Evolutionary conservation across 1,139 yeast species (phyloP), one percentile per base, ranked within the genome.

Genomic region (Magnusiomyces paraingens): DNA sequence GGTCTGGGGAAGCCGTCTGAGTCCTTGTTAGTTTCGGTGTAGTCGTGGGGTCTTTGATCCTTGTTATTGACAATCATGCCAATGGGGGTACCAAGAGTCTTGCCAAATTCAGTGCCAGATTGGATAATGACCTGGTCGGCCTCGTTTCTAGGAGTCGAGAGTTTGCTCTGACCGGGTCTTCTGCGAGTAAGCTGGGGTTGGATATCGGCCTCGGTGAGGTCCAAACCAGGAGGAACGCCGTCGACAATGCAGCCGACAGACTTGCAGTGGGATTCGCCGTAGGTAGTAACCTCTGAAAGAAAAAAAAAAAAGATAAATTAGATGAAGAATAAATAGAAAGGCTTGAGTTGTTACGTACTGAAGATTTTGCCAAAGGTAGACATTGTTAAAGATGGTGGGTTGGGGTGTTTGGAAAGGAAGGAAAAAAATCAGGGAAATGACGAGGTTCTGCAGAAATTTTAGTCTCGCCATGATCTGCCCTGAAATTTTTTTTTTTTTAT

Each of bases 181-280:
- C 99, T 84, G 73, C 99, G 82, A 36, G 95, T 85, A 62, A 93
- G 75, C 74, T 93, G 99, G 17, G 97, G 95, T 74, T 93, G 99
- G 63, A 93, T 81, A 66, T 93, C 99, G 11, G 74, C 82, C 70
- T 89, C 98, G 18, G 86, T 79, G 55, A 93, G 79, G 14, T 82
- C 78, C 79, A 93, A 77, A 35, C 96, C 96, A 36, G 99, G 98
- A 49, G 99, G 99, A 50, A 91, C 94, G 53, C 99, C 99, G 65
- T 93, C 99, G 48, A 93, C 97, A 58, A 93, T 93, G 73, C 99
- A 93, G 35, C 99, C 99, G 46, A 93, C 99, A n/a, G 96, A 88
- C 66, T 83, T 86, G 75, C 99, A 93, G 75, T 93, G 99, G 20
- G 97, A 90, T 70, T 93, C 99, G 60, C 99, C 99, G 75, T 89